phyloP scores from a whole-genome alignment of 345 rosid species.

The Xanthoceras sorbifolium region DNA sequence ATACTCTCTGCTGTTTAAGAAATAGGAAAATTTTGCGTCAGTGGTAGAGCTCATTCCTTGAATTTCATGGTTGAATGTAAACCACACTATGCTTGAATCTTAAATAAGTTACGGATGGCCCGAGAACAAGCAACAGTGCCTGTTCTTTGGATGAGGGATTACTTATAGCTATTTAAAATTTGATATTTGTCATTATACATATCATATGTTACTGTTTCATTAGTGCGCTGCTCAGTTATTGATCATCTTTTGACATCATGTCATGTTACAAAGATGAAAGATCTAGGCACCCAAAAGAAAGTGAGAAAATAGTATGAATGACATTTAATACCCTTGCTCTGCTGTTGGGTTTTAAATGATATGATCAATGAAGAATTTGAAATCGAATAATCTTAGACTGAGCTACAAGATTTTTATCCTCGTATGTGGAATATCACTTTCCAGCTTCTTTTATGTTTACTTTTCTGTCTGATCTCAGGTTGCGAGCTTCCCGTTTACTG shows the following conservation, averaged over 20 bases:
- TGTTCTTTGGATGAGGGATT: conserved; percentile 12
- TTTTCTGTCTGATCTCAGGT: conserved; percentile 50
- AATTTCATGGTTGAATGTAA: background rate
- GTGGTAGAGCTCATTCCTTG: background rate
- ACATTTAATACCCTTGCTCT: background rate
- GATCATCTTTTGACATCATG: background rate
- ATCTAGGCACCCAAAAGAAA: background rate
- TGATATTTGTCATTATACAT: background rate
- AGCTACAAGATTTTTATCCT: background rate
- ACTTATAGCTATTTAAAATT: background rate
- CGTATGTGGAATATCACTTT: background rate
- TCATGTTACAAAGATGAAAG: conserved; percentile 9
- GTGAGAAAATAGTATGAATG: background rate
- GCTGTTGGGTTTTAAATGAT: background rate
- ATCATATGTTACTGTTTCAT: background rate
- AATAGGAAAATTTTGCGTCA: background rate
- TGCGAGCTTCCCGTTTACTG: conserved; percentile 94
- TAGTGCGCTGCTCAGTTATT: conserved; percentile 7
- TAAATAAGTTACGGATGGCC: background rate
- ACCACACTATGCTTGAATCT: conserved; percentile 11
- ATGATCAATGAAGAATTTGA: background rate
- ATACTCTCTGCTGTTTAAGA: background rate
- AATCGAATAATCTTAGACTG: background rate
- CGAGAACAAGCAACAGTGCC: background rate
- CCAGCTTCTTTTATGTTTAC: conserved; percentile 29